Base-by-base conservation (phyloP, 2,329 filamentous ascomycete genomes). In the Cryphonectria naterciae region DNA sequence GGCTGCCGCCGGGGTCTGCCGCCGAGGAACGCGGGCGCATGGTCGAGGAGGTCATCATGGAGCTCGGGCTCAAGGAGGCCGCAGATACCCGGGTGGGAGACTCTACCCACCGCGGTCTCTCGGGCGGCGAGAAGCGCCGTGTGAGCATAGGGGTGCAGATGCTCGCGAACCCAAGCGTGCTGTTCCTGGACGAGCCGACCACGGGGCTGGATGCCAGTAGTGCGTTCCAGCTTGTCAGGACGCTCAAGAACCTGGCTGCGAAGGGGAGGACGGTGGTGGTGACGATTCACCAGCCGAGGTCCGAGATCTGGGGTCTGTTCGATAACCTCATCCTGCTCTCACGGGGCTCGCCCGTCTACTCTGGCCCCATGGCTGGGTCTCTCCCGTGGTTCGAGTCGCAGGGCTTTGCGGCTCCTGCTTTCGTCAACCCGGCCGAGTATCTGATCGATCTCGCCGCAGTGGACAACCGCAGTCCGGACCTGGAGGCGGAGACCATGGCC, bases 131-230 rank as follows among this genome's bases (percentile, higher is more conserved):
- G 78, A 94, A 94, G 82, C 85, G 92, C 73, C 84, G 92, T 43
- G 91, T 91, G 0, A 93, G 91, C 73, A 92, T 95, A 64, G 92
- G 92, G 2, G 92, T 95, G 5, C 92, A 94, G 79, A 84, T 95
- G 69, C 83, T 95, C n/a, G 89, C 91, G 5, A 95, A 94, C 77
- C 92, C 93, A 1, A 93, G 91, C 7, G 86, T 95, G 0, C 81
- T 95, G 8, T 94, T 93, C 78, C 85, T 94, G 32, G 93, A 95
- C 76, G 93, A 95, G 75, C 92, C 92, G 0, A 95, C 93, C 0
- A 94, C 92, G 1, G 92, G 91, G 0, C 83, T 95, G 10, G 92
- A 95, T 80, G 91, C 92, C 0, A 93, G 91, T 1, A 93, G 90
- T 76, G 92, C 92, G 0, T 93, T 89, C 75, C 92, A 94, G 74